A percentile compares a stretch with the other conserved stretches of the same genome.
Evolutionary conservation across 768 basidiomycete species (phyloP).

Genomic region (Tulasnella sp.): DNA sequence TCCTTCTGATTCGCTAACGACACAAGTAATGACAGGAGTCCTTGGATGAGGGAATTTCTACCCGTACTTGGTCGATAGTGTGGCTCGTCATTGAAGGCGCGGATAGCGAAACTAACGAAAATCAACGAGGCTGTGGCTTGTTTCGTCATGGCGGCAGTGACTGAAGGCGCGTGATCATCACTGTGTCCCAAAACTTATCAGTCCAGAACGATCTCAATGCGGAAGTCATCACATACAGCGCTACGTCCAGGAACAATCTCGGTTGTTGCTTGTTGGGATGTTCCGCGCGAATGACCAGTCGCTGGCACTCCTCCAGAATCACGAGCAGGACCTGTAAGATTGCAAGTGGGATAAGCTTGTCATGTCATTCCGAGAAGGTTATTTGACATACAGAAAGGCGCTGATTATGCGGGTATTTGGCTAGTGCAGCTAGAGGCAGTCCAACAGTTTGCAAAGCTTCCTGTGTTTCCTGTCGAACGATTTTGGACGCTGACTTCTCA

Average conservation of each 20-base stretch:
- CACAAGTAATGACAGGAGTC: constrained; percentile 3
- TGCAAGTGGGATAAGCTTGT: too few species aligned
- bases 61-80: constrained; percentile 19
- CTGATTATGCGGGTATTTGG: constrained; percentile 36
- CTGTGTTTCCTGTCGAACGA: constrained; percentile 47
- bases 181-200: not conserved
- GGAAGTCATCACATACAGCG: not conserved
- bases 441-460: constrained; percentile 50
- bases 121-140: constrained; percentile 57
- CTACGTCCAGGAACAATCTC: constrained; percentile 9
- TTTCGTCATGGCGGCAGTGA: constrained; percentile 36
- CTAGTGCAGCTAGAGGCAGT: constrained; percentile 56
- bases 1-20: not conserved
- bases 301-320: constrained; percentile 52
- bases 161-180: constrained; percentile 10
- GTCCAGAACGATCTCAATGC: not conserved
- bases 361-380: too few species aligned
- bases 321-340: constrained; percentile 45
- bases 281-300: constrained; percentile 34
- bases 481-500: constrained; percentile 61
- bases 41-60: constrained; percentile 1
- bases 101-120: constrained; percentile 47
- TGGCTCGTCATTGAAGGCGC: constrained; percentile 21
- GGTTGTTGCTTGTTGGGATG: constrained; percentile 19
- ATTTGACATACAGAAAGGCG: constrained; percentile 39